Conservation (phyloP, 2,329 filamentous ascomycete genomes). For the Fusarium drepaniforme region DNA sequence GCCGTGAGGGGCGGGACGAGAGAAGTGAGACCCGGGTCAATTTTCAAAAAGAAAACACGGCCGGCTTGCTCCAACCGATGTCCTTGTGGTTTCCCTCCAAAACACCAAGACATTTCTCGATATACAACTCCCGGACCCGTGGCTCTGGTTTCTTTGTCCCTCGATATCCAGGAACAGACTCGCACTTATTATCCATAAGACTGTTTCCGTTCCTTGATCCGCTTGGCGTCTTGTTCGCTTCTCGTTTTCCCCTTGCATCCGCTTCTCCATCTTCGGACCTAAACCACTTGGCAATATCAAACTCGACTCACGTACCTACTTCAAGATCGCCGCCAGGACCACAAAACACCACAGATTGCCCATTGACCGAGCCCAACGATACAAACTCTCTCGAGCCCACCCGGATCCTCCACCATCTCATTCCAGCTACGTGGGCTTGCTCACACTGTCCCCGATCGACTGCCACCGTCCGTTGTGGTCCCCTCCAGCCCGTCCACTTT, state of each 20-base stretch:
- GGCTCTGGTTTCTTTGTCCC: not conserved
- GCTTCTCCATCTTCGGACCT: not conserved
- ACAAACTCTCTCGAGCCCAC: not conserved
- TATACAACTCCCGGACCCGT: not conserved
- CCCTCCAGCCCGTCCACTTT: constrained; percentile 7
- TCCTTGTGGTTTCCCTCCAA: not conserved
- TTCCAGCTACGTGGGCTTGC: not conserved
- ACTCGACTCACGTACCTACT: not conserved
- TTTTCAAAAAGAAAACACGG: constrained; percentile 1
- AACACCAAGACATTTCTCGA: not conserved
- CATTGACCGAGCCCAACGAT: not conserved
- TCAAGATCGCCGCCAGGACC: not conserved
- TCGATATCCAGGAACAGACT: not conserved
- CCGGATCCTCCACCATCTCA: not conserved
- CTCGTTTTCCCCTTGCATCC: not conserved
- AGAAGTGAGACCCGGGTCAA: not conserved
- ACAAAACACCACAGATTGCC: not conserved
- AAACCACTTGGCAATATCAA: not conserved
- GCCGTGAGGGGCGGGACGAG: not conserved
- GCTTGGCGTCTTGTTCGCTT: not conserved
- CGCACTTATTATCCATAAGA: not conserved
- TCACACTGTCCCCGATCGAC: constrained; percentile 1
- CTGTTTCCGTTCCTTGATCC: not conserved
- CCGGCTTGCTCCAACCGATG: not conserved
- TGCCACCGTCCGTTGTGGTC: not conserved